Base-by-base conservation (phyloP, 139 green algal species). In the Gonium pectorale region DNA sequence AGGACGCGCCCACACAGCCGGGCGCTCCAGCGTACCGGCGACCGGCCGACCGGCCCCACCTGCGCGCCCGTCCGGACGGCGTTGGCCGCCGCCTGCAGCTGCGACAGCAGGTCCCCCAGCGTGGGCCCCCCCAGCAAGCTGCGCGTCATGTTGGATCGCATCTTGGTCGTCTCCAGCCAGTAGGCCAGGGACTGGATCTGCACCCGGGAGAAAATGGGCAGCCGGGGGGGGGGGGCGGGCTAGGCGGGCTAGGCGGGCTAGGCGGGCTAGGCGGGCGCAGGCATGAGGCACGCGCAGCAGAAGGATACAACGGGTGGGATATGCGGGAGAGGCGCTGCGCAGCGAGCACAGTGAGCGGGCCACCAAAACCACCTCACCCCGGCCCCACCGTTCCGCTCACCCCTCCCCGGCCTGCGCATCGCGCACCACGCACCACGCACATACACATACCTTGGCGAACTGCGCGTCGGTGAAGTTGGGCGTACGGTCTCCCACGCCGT, bases 81-180 rank as follows among this genome's bases (percentile, higher is more conserved):
- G n/a, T 17, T n/a, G 24, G 43, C 27, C 13, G 69, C 78, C n/a
- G 37, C 6, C 54, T 72, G 13, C 59, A 84, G 68, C 40, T 66
- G 79, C 19, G 24, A 4, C 37, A 90, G 21, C 27, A 94, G 49
- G 68, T 94, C 87, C 2, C 63, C 87, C 83, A 94, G 83, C 67
- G 89, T 29, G 0, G 51, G 54, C 1, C 86, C 91, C 11, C 82
- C 91, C 63, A 94, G 79, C 73, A 90, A 59, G 79, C 87, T 88
- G 49, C 37, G 37, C 0, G 89, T 93, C 4, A 94, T 74, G n/a
- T 41, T 27, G 31, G 79, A 83, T 0, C 41, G 43, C 87, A 91
- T 92, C 86, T 94, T 94, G 71, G 38, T 22, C 0, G 80, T 89
- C 80, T 94, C 91, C 60, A 93, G 86, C 91, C 91, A 94, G 85